These are phyloP conservation scores for Gliomastix tumulicola DNA, from an alignment of 2,329 filamentous ascomycete species.

Conservation along the genomic window DNA sequence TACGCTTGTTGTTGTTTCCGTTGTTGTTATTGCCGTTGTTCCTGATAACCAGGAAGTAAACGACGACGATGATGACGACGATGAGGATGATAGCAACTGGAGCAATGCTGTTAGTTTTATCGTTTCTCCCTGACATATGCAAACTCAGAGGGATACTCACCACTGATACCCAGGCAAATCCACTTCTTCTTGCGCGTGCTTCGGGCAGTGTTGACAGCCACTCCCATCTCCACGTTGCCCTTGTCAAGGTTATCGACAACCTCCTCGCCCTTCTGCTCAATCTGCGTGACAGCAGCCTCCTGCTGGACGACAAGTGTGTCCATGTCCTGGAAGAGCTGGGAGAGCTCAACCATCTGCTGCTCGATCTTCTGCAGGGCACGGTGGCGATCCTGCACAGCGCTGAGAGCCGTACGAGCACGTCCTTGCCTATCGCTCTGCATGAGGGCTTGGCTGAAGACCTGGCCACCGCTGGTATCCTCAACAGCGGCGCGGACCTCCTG, in stretches of 20 bases:
- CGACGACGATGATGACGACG: conserved; percentile 42
- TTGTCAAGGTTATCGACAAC: conserved; percentile 78
- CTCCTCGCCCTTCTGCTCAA: conserved; percentile 82
- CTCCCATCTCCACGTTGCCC: conserved; percentile 75
- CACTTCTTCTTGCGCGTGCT: conserved; percentile 90
- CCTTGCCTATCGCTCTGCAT: conserved; percentile 75
- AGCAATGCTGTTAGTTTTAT: too few species aligned
- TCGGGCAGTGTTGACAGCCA: conserved; percentile 76
- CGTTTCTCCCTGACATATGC: too few species aligned
- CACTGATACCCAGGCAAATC: conserved; percentile 77
- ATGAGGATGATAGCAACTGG: conserved; percentile 42
- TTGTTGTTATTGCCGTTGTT: conserved; percentile 12
- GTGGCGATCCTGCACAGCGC: conserved; percentile 76
- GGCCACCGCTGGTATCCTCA: conserved; percentile 62
- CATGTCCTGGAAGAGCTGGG: conserved; percentile 84
- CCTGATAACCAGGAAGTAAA: conserved; percentile 37
- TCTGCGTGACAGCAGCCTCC: conserved; percentile 70
- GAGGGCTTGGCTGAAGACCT: conserved; percentile 84
- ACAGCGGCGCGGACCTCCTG: conserved; percentile 72
- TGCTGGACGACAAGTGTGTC: conserved; percentile 82
- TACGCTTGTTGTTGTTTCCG: conserved; percentile 20
- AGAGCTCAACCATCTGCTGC: conserved; percentile 78
- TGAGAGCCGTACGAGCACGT: conserved; percentile 71
- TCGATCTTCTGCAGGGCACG: conserved; percentile 89
- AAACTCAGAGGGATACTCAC: conserved; percentile 27